These are phyloP conservation scores for Odonthalia washingtoniensis DNA, from an alignment of 31 red algal genomes.

Conservation along the genomic window DNA sequence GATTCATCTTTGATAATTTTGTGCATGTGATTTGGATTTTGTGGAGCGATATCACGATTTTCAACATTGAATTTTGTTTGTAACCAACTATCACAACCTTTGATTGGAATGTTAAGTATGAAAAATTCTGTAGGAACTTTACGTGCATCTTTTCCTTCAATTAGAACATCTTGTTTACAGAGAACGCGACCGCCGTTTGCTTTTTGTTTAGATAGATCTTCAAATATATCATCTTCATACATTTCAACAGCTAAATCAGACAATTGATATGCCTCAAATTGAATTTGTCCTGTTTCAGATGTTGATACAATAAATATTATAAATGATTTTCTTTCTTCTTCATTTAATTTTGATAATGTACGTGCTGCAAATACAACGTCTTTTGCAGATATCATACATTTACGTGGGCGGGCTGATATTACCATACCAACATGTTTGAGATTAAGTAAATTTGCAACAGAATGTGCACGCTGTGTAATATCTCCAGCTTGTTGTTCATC, in stretches of 20 bases:
- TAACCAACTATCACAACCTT: conserved; percentile 88
- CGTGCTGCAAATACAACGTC: conserved; percentile 89
- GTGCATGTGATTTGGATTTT: conserved; percentile 65
- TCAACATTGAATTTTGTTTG: conserved; percentile 85
- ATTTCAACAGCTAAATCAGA: conserved; percentile 90
- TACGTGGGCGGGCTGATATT: conserved; percentile 80
- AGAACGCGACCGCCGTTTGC: conserved; percentile 86
- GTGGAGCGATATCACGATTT: conserved; percentile 86
- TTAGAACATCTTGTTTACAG: conserved; percentile 88
- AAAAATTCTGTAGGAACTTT: conserved; percentile 97
- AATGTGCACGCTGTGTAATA: conserved; percentile 69
- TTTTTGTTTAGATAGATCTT: conserved; percentile 74
- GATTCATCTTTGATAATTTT: conserved; percentile 50
- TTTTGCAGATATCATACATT: conserved; percentile 80
- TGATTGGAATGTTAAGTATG: conserved; percentile 90
- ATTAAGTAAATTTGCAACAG: conserved; percentile 67
- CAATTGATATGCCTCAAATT: conserved; percentile 98
- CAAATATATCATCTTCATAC: conserved; percentile 82
- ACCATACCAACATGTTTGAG: conserved; percentile 86
- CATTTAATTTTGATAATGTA: conserved; percentile 27
- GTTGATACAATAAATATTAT: conserved; percentile 85
- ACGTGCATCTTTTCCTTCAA: conserved; percentile 84
- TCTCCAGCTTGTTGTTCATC: conserved; percentile 57
- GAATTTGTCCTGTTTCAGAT: conserved; percentile 76
- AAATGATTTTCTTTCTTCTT: conserved; percentile 77